phyloP scores from a whole-genome alignment of 805 yeast species.

The Zygosaccharomyces gambellarensis region DNA sequence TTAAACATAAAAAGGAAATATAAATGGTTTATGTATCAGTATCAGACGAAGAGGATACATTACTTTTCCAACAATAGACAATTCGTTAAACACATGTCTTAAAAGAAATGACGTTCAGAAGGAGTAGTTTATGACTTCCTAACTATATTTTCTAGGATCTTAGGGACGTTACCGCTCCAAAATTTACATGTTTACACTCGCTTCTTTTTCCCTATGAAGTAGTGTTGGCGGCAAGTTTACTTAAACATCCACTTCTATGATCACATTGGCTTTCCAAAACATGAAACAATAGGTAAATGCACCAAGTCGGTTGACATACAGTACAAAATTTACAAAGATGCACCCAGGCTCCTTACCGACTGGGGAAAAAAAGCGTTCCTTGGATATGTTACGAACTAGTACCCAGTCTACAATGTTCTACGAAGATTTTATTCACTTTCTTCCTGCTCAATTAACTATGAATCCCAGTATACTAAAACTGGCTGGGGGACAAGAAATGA shows the following conservation, averaged over 20 bases:
- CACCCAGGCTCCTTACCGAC: too few species aligned
- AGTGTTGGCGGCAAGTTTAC: neutral
- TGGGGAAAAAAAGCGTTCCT: too few species aligned
- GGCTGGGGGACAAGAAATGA: too few species aligned
- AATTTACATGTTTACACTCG: constrained; percentile 23
- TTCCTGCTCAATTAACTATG: too few species aligned
- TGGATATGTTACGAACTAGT: too few species aligned
- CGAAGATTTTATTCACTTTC: too few species aligned
- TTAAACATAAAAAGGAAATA: constrained; percentile 47
- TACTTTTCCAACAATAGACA: constrained; percentile 11
- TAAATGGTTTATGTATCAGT: constrained; percentile 49
- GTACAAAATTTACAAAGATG: too few species aligned
- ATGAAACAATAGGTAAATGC: neutral
- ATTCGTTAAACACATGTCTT: constrained; percentile 9
- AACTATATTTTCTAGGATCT: constrained; percentile 37
- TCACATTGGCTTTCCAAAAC: neutral
- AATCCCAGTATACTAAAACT: too few species aligned
- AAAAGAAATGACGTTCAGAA: constrained; percentile 47
- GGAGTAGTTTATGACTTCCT: constrained; percentile 45
- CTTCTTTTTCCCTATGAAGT: neutral
- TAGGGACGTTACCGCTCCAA: constrained; percentile 26
- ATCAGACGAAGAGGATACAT: constrained; percentile 23
- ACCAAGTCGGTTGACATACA: too few species aligned
- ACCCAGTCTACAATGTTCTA: too few species aligned
- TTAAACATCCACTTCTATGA: neutral